A percentile compares a stretch with the other conserved stretches of the same genome.
Evolutionary conservation across 1,139 yeast species (phyloP).

Genomic region (Maudiozyma humilis): DNA sequence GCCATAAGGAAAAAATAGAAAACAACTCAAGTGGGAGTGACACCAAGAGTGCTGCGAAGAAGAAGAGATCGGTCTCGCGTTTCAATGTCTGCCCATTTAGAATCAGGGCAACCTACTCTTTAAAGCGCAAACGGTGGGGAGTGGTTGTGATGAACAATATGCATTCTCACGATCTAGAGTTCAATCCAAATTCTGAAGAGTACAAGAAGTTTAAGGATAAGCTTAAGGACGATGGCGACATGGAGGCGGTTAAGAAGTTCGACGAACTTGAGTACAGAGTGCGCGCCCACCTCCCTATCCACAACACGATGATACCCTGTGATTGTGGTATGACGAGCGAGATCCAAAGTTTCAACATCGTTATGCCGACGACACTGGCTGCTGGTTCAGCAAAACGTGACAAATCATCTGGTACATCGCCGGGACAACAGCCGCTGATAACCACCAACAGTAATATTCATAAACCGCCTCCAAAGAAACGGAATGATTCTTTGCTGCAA

Average conservation of each 20-base stretch:
- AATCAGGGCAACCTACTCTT: conserved; percentile 57
- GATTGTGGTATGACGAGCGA: conserved; percentile 33
- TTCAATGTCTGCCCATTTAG: conserved; percentile 55
- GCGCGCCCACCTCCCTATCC: conserved; percentile 27
- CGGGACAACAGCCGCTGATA: neutral
- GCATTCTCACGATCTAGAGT: conserved; percentile 36
- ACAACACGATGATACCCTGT: conserved; percentile 29
- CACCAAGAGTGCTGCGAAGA: conserved; percentile 4
- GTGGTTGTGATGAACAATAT: conserved; percentile 50
- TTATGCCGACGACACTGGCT: conserved; percentile 20
- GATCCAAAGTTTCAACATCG: conserved; percentile 29
- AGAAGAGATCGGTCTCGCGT: conserved; percentile 29
- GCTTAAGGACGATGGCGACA: conserved; percentile 23
- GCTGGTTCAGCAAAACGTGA: neutral
- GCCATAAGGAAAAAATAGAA: neutral
- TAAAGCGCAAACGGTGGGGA: conserved; percentile 50
- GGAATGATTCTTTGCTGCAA: conserved; percentile 12
- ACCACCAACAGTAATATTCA: conserved; percentile 7
- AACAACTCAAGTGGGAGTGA: neutral
- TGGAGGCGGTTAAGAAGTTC: conserved; percentile 30
- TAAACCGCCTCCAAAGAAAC: conserved; percentile 12
- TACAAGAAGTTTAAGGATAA: conserved; percentile 30
- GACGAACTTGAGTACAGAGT: conserved; percentile 32
- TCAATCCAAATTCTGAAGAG: conserved; percentile 30
- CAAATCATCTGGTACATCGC: neutral